Evolutionary conservation across 192 early-diverging fungal genomes (phyloP).

Genomic region (Mortierella antarctica): DNA sequence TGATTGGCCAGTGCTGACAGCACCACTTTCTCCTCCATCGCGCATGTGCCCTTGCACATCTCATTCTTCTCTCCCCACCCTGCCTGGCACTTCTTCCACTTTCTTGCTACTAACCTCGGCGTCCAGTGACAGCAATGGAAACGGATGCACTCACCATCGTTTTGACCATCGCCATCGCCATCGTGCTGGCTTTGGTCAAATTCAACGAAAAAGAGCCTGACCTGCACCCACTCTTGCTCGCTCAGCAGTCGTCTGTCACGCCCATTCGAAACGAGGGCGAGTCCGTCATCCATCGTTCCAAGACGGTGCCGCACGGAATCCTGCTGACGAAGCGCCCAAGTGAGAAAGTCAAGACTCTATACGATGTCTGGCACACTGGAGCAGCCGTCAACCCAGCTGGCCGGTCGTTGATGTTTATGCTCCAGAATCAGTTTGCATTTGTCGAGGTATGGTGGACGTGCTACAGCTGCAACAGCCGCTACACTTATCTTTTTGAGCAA

Average conservation of each 20-base stretch:
- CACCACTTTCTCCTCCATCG: too few species aligned
- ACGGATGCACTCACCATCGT: conserved; percentile 61
- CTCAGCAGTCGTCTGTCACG: conserved; percentile 62
- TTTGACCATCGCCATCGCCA: conserved; percentile 55
- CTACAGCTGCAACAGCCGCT: background rate
- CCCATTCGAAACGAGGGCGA: conserved; percentile 62
- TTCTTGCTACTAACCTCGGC: background rate
- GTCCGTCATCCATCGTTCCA: conserved; percentile 63
- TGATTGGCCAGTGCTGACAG: too few species aligned
- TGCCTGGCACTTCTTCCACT: background rate
- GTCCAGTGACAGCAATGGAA: conserved; percentile 38
- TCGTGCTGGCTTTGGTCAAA: conserved; percentile 36
- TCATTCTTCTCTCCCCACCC: background rate
- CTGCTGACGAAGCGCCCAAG: conserved; percentile 48
- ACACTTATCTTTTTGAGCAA: background rate
- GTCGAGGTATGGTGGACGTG: background rate
- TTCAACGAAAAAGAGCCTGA: conserved; percentile 59
- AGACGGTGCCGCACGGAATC: conserved; percentile 53
- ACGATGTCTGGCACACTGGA: conserved; percentile 60
- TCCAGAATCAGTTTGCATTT: conserved; percentile 43
- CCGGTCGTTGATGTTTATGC: conserved; percentile 18
- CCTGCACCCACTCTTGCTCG: conserved; percentile 68
- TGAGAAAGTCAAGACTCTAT: conserved; percentile 55
- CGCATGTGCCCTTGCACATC: background rate
- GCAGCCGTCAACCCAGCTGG: conserved; percentile 36